Base-by-base conservation (phyloP, 148 eudicot genomes). In the Camellia granthamiana region DNA sequence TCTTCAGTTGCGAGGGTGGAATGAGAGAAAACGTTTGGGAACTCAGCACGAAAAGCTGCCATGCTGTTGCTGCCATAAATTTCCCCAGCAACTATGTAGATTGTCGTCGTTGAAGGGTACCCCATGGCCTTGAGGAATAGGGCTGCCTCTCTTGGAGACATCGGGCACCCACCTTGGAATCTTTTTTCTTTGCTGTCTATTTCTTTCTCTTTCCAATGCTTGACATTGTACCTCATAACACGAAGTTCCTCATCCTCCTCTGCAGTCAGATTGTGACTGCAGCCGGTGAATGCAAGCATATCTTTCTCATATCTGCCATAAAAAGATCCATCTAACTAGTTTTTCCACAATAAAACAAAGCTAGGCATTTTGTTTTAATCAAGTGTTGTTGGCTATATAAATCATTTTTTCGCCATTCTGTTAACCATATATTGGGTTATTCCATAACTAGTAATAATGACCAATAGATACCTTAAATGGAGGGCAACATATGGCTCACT, bases 211-310 rank as follows among this genome's bases (percentile, higher is more conserved):
- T 88, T 88, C 90, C 87, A 86, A 38, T 80, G 87, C 81, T 84
- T 82, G 47, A 84, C 84, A 16, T 62, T 78, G 67, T 79, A 77
- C 69, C 88, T 88, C 88, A 84, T 84, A 1, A 8, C 19, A 15
- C 85, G 85, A 61, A 88, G 88, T 62, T 84, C 85, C 63, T 80
- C 81, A 0, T 85, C 78, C 72, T 88, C 86, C 42, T 9, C 77
- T 42, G 81, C 73, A 0, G 85, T 86, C 12, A 88, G 81, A 77
- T 86, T 88, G 79, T 88, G 85, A 84, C 79, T 88, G 87, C 90
- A 88, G 38, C 90, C 90, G 0, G 88, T 88, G 77, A 86, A 88
- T 61, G 90, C 87, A 9, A 88, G 84, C 90, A 88, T 88, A 78
- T 88, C 90, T 74, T 88, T 86, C 78, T 88, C 90, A 77, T 88